Evolutionary conservation across 495 filamentous ascomycete genomes (phyloP), one percentile per base, ranked within the genome.

Genomic region (Penicillium longicatenatum): DNA sequence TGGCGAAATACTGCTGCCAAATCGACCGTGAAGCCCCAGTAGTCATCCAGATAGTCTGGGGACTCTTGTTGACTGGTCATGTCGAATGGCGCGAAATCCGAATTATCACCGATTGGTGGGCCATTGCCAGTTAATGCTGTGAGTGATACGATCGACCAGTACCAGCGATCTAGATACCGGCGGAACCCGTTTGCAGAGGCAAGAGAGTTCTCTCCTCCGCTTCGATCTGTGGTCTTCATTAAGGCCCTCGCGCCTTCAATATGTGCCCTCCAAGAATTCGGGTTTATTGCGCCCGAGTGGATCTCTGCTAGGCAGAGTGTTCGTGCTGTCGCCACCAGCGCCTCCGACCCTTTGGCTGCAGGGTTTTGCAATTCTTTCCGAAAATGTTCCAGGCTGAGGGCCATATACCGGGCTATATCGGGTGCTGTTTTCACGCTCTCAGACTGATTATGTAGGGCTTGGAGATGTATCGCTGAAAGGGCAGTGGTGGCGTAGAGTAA

Each of bases 251-350:
- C 75, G 9, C 76, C 76, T 44, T 76, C 76, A 21, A 79, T 73
- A 63, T 79, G 76, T 12, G 75, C 76, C 39, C 76, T 67, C 76
- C 76, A 79, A 19, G 76, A 76, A 45, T 79, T 73, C 0, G 76
- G 76, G 44, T 79, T 66, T 24, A 79, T 72, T 12, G 76, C 76
- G 0, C 76, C 76, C 0, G 76, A 79, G 55, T 79, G 76, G 4
- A 79, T 76, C 63, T 79, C 76, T n/a, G 76, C 76, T 10, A 79
- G 59, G 62, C 76, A 79, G 11, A 79, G 70, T 14, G 76, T 79
- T 17, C 76, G 74, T n/a, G 76, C 76, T 8, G 76, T 79, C 9
- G 76, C 76, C 37, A 79, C 64, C 46, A 79, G 57, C 29, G 71
- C 76, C 62, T 79, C 76, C 8, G 74, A 75, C 16, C 62, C 70